Evolutionary conservation across 495 filamentous ascomycete genomes (phyloP).

Genomic region (Annulohypoxylon nitens): DNA sequence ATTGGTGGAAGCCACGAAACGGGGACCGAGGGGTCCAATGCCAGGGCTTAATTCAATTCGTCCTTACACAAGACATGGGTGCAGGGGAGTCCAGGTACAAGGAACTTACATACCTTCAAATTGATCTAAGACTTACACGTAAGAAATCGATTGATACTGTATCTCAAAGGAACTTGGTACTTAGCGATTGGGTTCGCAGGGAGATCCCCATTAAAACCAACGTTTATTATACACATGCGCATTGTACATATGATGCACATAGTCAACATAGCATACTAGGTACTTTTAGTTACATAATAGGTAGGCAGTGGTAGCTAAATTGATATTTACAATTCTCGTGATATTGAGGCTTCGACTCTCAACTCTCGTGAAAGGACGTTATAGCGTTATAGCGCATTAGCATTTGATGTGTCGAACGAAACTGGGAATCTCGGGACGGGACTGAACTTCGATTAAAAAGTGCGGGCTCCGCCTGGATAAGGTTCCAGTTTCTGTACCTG

Average conservation of each 20-base stretch:
- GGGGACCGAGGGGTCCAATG: constrained; percentile 35
- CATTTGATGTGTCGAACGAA: constrained; percentile 18
- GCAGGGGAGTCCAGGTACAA: background rate
- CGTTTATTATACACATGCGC: background rate
- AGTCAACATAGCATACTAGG: no score
- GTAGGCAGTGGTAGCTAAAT: background rate
- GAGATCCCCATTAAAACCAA: constrained; percentile 6
- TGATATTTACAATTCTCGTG: background rate
- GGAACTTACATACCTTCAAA: background rate
- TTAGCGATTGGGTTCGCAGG: constrained; percentile 5
- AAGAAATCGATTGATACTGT: background rate
- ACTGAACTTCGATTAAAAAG: constrained; percentile 15
- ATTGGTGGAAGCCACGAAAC: constrained; percentile 22
- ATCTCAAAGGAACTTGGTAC: no score
- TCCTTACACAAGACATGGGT: constrained; percentile 6
- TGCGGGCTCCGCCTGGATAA: constrained; percentile 36
- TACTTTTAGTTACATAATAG: no score
- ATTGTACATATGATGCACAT: background rate
- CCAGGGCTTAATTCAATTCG: constrained; percentile 24
- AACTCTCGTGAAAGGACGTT: background rate
- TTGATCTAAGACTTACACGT: constrained; percentile 12
- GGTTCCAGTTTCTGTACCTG: constrained; percentile 43
- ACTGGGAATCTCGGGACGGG: constrained; percentile 14
- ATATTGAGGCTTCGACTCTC: background rate
- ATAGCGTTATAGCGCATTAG: background rate